phyloP scores from a whole-genome alignment of 805 yeast genomes.

The Jamesozyma gamospora region DNA sequence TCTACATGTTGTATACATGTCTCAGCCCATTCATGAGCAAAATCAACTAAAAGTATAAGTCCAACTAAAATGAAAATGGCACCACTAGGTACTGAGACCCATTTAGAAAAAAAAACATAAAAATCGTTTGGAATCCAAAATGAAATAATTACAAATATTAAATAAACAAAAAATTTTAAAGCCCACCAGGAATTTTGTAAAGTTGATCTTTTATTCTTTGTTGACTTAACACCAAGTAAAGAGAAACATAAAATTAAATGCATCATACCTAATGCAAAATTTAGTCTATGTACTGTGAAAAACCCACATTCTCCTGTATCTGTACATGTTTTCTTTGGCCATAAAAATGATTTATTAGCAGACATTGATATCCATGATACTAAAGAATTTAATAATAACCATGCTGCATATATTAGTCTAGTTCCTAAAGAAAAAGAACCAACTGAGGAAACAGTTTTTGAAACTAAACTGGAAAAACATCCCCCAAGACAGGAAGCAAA shows the following conservation, averaged over 20 bases:
- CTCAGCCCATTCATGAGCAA: conserved; percentile 98
- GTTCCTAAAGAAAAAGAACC: conserved; percentile 73
- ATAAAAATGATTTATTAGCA: conserved; percentile 64
- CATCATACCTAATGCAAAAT: conserved; percentile 73
- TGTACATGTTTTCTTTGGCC: conserved; percentile 70
- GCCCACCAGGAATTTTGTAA: conserved; percentile 94
- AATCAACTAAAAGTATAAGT: conserved; percentile 80
- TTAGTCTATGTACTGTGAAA: conserved; percentile 86
- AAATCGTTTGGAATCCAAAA: conserved; percentile 82
- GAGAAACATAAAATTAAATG: conserved; percentile 64
- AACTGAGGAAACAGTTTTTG: conserved; percentile 39
- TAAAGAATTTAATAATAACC: conserved; percentile 67
- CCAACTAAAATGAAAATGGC: conserved; percentile 84
- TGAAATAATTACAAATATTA: conserved; percentile 45
- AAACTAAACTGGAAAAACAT: conserved; percentile 60
- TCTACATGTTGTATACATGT: conserved; percentile 87
- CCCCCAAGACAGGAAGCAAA: conserved; percentile 75
- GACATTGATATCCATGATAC: conserved; percentile 83
- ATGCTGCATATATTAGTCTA: conserved; percentile 72
- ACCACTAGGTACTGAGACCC: conserved; percentile 75
- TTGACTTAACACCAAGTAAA: conserved; percentile 65
- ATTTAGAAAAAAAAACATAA: conserved; percentile 84
- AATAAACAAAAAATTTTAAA: conserved; percentile 54
- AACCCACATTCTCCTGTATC: conserved; percentile 85
- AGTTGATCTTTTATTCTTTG: conserved; percentile 65